phyloP scores from a whole-genome alignment of 176 grass and related monocot genomes.

The Avena insularis region DNA sequence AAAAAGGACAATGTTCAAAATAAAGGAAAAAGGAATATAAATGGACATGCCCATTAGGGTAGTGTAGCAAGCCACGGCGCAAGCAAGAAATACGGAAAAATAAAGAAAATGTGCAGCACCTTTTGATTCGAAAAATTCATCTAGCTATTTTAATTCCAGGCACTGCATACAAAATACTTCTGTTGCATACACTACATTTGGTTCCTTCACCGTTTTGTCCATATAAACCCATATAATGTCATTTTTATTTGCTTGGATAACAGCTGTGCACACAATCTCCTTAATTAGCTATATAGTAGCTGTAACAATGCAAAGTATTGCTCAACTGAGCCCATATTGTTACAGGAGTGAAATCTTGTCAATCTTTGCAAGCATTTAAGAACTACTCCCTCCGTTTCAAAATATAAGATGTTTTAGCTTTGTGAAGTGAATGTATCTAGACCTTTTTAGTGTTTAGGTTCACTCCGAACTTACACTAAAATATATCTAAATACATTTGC shows the following conservation, averaged over 20 bases:
- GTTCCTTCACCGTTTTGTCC: not conserved
- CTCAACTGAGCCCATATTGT: slow-evolving; percentile 22
- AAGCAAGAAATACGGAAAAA: slow-evolving; percentile 14
- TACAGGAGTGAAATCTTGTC: slow-evolving; percentile 10
- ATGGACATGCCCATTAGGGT: slow-evolving; percentile 24
- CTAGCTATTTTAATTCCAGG: slow-evolving; percentile 16
- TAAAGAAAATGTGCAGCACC: not conserved
- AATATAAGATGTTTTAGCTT: too few species aligned
- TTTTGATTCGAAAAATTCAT: slow-evolving; percentile 14
- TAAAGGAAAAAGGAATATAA: not conserved
- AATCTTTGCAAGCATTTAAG: not conserved
- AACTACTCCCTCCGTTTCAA: not conserved
- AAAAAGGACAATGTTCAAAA: not conserved
- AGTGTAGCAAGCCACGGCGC: not conserved
- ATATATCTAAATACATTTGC: too few species aligned
- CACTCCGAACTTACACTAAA: too few species aligned
- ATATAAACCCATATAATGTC: not conserved
- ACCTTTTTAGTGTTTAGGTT: too few species aligned
- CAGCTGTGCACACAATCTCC: not conserved
- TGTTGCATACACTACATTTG: not conserved
- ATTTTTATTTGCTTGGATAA: slow-evolving; percentile 18
- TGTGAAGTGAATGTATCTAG: too few species aligned
- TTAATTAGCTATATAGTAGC: slow-evolving; percentile 14
- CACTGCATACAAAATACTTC: slow-evolving; percentile 9
- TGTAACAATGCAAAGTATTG: slow-evolving; percentile 14